Evolutionary conservation across 306 rosid species (phyloP).

Genomic region (Carpinus viminea): DNA sequence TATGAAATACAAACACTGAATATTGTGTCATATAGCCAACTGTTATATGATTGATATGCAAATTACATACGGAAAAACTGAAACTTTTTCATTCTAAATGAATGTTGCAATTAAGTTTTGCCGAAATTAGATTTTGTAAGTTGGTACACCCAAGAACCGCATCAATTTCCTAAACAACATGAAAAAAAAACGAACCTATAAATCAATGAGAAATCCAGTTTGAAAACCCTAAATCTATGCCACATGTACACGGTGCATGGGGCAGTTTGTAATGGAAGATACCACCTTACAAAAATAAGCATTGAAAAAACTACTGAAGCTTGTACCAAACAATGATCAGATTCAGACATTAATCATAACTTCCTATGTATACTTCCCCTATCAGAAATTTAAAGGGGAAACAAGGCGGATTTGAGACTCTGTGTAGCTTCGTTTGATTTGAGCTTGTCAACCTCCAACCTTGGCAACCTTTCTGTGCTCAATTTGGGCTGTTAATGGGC

Average conservation of each 20-base stretch:
- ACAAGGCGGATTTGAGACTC: background rate
- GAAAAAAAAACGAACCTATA: background rate
- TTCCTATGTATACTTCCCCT: background rate
- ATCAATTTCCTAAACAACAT: background rate
- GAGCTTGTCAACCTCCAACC: slow-evolving; percentile 52
- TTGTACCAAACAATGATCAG: background rate
- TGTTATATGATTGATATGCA: too few relatives aligned
- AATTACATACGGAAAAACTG: too few relatives aligned
- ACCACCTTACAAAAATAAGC: background rate
- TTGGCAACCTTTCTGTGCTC: slow-evolving; percentile 92
- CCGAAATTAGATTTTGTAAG: too few relatives aligned
- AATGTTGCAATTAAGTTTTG: too few relatives aligned
- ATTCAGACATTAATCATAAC: background rate
- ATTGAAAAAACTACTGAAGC: background rate
- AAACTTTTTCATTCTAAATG: background rate
- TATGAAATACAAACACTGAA: too few relatives aligned
- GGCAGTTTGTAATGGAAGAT: background rate
- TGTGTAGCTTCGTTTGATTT: background rate
- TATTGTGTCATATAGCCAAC: too few relatives aligned
- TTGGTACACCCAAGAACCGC: background rate
- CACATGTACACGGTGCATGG: background rate
- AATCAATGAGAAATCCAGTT: background rate
- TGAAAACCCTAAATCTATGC: background rate
- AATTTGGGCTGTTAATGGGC: slow-evolving; percentile 78
- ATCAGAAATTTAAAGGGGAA: background rate